phyloP scores from a whole-genome alignment of 1,139 yeast genomes.

The Casaregolazyma lundiana region DNA sequence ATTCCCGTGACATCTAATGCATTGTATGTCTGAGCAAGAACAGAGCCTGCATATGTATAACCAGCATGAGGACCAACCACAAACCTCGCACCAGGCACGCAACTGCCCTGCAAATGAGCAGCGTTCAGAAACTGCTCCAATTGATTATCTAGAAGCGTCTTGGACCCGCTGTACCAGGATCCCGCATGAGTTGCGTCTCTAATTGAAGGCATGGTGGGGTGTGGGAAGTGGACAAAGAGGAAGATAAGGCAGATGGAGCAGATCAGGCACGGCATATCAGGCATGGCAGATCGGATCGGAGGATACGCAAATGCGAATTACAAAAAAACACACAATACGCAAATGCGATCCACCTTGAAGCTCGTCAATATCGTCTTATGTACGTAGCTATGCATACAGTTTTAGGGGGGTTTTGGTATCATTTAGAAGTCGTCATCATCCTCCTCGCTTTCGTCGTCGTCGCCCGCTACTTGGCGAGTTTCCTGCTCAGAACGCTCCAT shows the following conservation, averaged over 20 bases:
- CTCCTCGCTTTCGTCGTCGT: slow-evolving; percentile 51
- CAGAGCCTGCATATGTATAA: slow-evolving; percentile 70
- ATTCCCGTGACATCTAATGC: slow-evolving; percentile 59
- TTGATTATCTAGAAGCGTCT: slow-evolving; percentile 43
- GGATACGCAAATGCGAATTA: too few relatives aligned
- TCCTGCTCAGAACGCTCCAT: slow-evolving; percentile 74
- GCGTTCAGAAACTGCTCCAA: slow-evolving; percentile 41
- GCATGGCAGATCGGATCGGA: too few relatives aligned
- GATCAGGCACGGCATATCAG: too few relatives aligned
- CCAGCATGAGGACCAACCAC: slow-evolving; percentile 83
- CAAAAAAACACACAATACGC: too few relatives aligned
- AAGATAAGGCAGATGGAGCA: background rate
- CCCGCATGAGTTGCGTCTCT: slow-evolving; percentile 85
- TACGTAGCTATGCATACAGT: background rate
- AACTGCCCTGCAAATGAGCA: slow-evolving; percentile 22
- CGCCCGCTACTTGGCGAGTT: slow-evolving; percentile 56
- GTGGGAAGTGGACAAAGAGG: slow-evolving; percentile 19
- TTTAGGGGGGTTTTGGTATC: background rate
- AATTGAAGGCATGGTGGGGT: slow-evolving; percentile 16
- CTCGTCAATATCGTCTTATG: background rate
- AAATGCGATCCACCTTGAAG: background rate
- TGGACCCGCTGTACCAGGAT: slow-evolving; percentile 67
- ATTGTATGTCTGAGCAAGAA: slow-evolving; percentile 73
- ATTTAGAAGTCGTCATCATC: slow-evolving; percentile 25
- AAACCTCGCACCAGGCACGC: slow-evolving; percentile 57